Evolutionary conservation across 106 monocot genomes (phyloP), one percentile per base, ranked within the genome.

Genomic region (Gastrodia elata): DNA sequence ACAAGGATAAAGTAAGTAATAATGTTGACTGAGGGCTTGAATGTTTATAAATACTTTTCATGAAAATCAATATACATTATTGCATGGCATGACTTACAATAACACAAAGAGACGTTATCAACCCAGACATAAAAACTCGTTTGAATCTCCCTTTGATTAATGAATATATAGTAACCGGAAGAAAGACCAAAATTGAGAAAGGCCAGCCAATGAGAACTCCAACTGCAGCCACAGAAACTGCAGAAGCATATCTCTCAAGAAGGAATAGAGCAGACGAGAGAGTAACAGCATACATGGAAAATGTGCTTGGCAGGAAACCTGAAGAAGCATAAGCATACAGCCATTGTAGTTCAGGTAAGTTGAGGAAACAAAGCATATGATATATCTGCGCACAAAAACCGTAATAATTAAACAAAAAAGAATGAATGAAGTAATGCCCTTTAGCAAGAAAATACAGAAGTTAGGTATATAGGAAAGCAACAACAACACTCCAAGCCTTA

Each of bases 231-330:
- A 94, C 85, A 77, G 91, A 82, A 76, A 99, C 93, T 15, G 98
- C 93, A 68, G 80, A 41, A 75, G 93, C 73, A 82, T 93, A 82
- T 65, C 79, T 93, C 77, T 83, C 83, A 49, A 99, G 83, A 46
- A 99, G 93, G 68, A 91, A 87, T 6, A 99, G 75, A 52, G 93
- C 93, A 56, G 98, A 99, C 24, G 98, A 88, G 77, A 99, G 91
- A 39, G 87, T 89, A 33, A 99, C 90, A 38, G 93, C 80, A 83
- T 99, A 93, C 98, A 99, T 99, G 26, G 98, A 99, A 68, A 99
- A 99, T 57, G 84, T 84, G 82, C 98, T 99, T 40, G 98, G 98
- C 68, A 99, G 48, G 82, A 99, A 94, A 85, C 98, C 98, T 99
- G 83, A 11, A 46, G 82, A 39, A 73, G 26, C 28, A 75, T 6